These are phyloP conservation scores for Scutellaria baicalensis DNA, from an alignment of 257 asterid species.

Conservation along the genomic window DNA sequence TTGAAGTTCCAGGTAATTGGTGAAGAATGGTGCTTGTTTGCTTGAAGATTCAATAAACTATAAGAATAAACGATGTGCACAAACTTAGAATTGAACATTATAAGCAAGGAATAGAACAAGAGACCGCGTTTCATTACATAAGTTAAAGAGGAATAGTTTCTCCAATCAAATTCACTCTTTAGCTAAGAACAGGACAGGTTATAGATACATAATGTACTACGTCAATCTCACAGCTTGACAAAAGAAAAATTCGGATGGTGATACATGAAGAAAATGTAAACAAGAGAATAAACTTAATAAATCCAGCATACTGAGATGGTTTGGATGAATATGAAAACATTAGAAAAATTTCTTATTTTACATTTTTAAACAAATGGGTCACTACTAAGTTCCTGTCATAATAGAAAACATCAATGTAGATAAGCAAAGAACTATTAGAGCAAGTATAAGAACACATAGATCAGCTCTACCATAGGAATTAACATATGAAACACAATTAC, in stretches of 20 bases:
- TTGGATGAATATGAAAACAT: neutral
- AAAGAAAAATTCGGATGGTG: neutral
- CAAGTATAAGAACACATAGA: neutral
- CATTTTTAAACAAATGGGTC: neutral
- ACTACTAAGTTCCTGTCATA: neutral
- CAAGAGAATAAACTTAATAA: neutral
- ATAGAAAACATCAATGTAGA: neutral
- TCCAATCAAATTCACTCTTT: too few species aligned
- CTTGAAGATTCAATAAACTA: neutral
- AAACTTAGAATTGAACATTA: neutral
- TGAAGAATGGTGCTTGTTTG: neutral
- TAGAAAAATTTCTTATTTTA: neutral
- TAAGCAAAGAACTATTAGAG: neutral
- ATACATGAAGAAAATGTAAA: neutral
- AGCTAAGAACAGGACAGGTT: neutral
- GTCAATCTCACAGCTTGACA: neutral
- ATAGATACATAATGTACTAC: neutral
- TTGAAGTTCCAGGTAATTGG: neutral
- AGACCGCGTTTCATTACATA: neutral
- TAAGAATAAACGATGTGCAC: neutral
- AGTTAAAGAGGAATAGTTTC: too few species aligned
- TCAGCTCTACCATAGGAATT: neutral
- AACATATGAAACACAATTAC: conserved; percentile 14
- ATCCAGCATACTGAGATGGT: neutral
- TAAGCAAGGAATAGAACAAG: neutral